Evolutionary conservation across 768 basidiomycete species (phyloP), one percentile per base, ranked within the genome.

Genomic region (Boletus vinaceobasis): DNA sequence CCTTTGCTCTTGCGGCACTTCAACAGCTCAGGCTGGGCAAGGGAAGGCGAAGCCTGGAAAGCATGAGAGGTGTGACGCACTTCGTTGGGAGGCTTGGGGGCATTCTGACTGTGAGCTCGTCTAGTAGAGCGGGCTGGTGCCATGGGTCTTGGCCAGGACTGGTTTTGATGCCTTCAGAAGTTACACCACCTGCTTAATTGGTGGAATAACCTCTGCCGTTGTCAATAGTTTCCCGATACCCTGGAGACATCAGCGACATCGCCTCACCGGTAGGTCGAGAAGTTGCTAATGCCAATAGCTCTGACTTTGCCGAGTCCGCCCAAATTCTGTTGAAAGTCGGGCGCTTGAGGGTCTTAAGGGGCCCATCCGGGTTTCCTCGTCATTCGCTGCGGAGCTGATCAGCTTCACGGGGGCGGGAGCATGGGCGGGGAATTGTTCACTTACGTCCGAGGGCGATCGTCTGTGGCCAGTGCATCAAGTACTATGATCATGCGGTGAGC

Each of bases 121-220:
- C 80, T 74, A 58, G 78, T 75, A 70, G 82, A 74, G 73, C 84
- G 85, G 68, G 80, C 81, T 75, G 86, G 86, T 88, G 86, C 86
- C 86, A 88, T 88, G 86, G 86, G 87, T 87, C 86, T 77, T 60
- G 62, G 63, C 66, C 70, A 57, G 65, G 63, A 67, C 64, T 58
- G 54, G 55, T 61, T 54, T 63, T 63, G 56, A 66, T 64, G 63
- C 51, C 52, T 55, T 40, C 13, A 52, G 47, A 59, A 60, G 54
- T n/a, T n/a, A 50, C 70, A 85, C 83, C 19, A 86, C 78, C 66
- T 90, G 88, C 61, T 89, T 84, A 15, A 82, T 77, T 35, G 82
- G 82, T 17, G 88, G 86, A n/a, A 79, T 73, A 60, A 87, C 77
- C 21, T 69, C 77, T 56, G 74, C 77, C 21, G 75, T 72, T 36